Evolutionary conservation across 1,284 basidiomycete species (phyloP).

Genomic region (Inonotus hispidus): DNA sequence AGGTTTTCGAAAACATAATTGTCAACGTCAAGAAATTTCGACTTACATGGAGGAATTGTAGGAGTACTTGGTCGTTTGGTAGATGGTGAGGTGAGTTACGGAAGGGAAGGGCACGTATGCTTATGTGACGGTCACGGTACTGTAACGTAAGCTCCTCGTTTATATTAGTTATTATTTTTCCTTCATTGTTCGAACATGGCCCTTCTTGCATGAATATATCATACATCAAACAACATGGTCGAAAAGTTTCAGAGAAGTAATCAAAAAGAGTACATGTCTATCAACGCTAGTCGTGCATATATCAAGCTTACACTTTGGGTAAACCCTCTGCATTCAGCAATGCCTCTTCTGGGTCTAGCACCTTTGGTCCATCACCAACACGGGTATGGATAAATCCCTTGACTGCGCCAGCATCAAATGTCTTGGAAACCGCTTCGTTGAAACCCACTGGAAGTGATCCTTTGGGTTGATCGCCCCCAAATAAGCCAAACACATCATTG

Average conservation of each 20-base stretch:
- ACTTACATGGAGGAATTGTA: slow-evolving; percentile 1
- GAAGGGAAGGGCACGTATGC: background rate
- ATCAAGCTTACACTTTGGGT: slow-evolving; percentile 30
- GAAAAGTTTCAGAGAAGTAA: too few species aligned
- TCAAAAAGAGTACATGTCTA: background rate
- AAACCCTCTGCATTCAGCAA: slow-evolving; percentile 54
- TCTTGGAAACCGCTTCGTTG: slow-evolving; percentile 71
- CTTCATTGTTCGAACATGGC: background rate
- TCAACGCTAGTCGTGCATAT: background rate
- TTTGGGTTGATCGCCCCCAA: slow-evolving; percentile 34
- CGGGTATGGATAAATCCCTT: slow-evolving; percentile 87
- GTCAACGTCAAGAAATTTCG: background rate
- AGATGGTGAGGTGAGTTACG: background rate
- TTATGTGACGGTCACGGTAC: background rate
- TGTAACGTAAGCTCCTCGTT: background rate
- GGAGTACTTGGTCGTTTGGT: background rate
- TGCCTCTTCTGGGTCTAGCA: slow-evolving; percentile 47
- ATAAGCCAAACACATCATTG: slow-evolving; percentile 69
- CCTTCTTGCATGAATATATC: background rate
- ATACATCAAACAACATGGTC: too few species aligned
- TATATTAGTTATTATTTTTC: background rate
- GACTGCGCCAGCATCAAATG: slow-evolving; percentile 71
- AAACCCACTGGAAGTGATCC: slow-evolving; percentile 64
- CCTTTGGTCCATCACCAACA: slow-evolving; percentile 87
- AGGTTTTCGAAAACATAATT: background rate